Evolutionary conservation across 2,329 filamentous ascomycete species (phyloP).

Genomic region (Cyphellophora europaea): DNA sequence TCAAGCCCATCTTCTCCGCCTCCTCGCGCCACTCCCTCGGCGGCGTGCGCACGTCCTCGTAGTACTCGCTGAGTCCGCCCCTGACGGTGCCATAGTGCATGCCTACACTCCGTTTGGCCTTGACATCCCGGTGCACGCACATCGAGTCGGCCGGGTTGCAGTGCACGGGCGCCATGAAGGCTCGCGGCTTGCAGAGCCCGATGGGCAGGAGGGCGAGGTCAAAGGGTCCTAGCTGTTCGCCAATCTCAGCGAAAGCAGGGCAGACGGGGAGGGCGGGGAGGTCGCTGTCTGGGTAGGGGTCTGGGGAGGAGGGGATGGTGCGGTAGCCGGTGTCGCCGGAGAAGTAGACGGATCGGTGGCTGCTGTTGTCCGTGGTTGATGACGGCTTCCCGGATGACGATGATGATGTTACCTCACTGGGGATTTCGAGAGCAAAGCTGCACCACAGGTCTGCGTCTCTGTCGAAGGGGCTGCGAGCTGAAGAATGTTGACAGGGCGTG

Average conservation of each 20-base stretch:
- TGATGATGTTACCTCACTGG: neutral
- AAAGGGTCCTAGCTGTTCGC: constrained; percentile 37
- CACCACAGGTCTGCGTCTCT: constrained; percentile 38
- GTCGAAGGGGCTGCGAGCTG: constrained; percentile 31
- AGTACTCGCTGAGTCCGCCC: constrained; percentile 34
- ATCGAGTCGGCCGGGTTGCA: constrained; percentile 39
- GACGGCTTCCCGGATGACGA: neutral
- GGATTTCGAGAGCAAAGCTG: constrained; percentile 32
- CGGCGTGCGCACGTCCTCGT: constrained; percentile 41
- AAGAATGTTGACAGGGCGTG: constrained; percentile 40
- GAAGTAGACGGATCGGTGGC: constrained; percentile 23
- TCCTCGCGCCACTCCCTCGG: constrained; percentile 34
- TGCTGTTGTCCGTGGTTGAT: constrained; percentile 11
- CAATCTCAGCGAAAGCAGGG: constrained; percentile 39
- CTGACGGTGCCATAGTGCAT: constrained; percentile 45
- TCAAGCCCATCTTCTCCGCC: constrained; percentile 32
- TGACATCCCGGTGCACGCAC: constrained; percentile 37
- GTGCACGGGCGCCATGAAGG: constrained; percentile 36
- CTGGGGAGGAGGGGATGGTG: constrained; percentile 19
- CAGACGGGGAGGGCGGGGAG: constrained; percentile 20
- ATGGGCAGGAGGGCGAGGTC: constrained; percentile 41
- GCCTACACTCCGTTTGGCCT: constrained; percentile 37
- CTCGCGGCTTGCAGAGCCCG: constrained; percentile 36
- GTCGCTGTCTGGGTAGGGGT: constrained; percentile 12
- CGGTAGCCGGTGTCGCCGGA: constrained; percentile 44